Conservation (phyloP, 1,139 yeast genomes). For the Geotrichum candidum region DNA sequence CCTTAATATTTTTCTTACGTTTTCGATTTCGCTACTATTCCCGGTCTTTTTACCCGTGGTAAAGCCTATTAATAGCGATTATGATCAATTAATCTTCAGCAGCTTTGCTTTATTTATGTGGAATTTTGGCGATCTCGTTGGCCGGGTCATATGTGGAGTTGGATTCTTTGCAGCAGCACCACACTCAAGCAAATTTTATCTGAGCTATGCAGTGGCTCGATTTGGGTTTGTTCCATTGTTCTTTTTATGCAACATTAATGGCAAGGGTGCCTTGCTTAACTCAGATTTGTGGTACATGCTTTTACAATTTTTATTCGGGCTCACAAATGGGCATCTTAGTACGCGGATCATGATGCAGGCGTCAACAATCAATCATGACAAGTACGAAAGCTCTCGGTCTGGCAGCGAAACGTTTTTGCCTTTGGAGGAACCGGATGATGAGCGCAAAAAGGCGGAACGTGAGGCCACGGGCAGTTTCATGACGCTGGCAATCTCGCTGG, state of each 20-base stretch:
- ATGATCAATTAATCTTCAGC: conserved; percentile 44
- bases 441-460: conserved; percentile 55
- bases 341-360: conserved; percentile 75
- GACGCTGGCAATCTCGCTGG: conserved; percentile 65
- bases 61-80: conserved; percentile 44
- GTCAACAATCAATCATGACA: conserved; percentile 26
- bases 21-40: conserved; percentile 70
- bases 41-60: conserved; percentile 85
- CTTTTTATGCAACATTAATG: conserved; percentile 55
- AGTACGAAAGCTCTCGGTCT: conserved; percentile 34
- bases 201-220: conserved; percentile 26
- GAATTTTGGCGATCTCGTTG: conserved; percentile 84
- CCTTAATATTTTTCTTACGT: conserved; percentile 64
- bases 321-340: conserved; percentile 80
- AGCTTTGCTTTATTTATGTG: conserved; percentile 78
- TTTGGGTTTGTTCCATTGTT: conserved; percentile 49
- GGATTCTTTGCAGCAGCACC: conserved; percentile 22
- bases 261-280: conserved; percentile 37
- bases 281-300: conserved; percentile 65
- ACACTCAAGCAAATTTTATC: conserved; percentile 15
- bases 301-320: conserved; percentile 72
- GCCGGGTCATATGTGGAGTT: conserved; percentile 53
- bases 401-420: not conserved
- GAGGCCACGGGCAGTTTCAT: conserved; percentile 95
- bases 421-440: conserved; percentile 26